Base-by-base conservation (phyloP, 2,329 filamentous ascomycete species). In the Tolypocladium endophyticum region DNA sequence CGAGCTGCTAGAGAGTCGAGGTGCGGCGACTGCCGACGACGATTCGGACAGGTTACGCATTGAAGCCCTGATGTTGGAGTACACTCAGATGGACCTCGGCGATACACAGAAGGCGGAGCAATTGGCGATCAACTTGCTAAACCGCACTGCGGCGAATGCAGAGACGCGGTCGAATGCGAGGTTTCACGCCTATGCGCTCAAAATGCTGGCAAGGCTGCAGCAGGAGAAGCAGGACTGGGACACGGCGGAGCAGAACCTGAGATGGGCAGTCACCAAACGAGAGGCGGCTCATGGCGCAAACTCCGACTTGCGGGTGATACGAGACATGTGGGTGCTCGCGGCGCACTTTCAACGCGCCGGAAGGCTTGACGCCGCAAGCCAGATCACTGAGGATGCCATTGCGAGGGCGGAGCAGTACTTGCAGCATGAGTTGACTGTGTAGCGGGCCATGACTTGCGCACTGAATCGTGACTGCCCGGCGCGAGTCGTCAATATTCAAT, bases 251-350 rank as follows among this genome's bases (percentile, higher is more conserved):
- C 58, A 67, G 60, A 74, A 74, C 28, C 61, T 74, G 33, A 66
- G 66, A 58, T 63, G 64, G 35, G 72, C 72, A 11, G 66, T 74
- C 20, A 62, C 61, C 47, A 74, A 70, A 63, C 69, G 72, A 45
- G 72, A 73, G 65, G 65, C 67, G 9, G 72, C 72, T 2, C 72
- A 74, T 54, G 72, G 72, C 28, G 67, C 69, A 16, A 65, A 65
- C 54, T 70, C 67, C 54, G 68, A 74, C 55, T 53, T 74, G 62
- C 69, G 72, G 35, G 72, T 74, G 35, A 71, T 74, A 52, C 68
- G 72, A 50, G 72, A 74, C 62, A 71, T 74, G 69, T 74, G 72
- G 72, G 72, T 74, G 62, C 68, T 74, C 9, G 71, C 71, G 23
- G 68, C 64, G 3, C 70, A 74, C 59, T 72, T 69, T 52, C 64